Conservation (phyloP, 108 stramenopile genomes). For the Aureococcus anophagefferens region DNA sequence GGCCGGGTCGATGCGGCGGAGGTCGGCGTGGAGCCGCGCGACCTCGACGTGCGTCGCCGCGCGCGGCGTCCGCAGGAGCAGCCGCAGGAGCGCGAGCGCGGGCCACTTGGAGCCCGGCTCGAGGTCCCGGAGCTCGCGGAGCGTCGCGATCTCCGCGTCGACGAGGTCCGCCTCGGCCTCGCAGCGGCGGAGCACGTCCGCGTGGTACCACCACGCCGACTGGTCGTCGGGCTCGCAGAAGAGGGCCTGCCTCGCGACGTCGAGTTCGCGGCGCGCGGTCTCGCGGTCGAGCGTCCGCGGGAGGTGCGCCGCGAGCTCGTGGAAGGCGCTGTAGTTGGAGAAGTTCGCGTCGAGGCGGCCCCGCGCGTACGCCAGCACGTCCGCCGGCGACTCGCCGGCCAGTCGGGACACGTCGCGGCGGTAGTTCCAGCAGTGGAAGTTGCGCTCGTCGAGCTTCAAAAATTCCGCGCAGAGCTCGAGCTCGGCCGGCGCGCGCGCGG, state of each 20-base stretch:
- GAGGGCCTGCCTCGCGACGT: conserved; percentile 50
- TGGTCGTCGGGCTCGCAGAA: conserved; percentile 98
- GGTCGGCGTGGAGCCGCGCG: background rate
- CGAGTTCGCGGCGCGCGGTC: background rate
- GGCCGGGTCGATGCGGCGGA: background rate
- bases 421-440: conserved; percentile 98
- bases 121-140: background rate
- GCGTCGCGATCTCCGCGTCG: background rate
- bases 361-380: background rate
- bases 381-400: no score
- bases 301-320: conserved; percentile 4
- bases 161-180: background rate
- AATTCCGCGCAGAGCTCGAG: conserved; percentile 67
- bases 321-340: conserved; percentile 83
- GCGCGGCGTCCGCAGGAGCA: background rate
- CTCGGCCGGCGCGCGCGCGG: conserved; percentile 33
- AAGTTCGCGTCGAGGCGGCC: conserved; percentile 72
- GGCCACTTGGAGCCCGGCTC: background rate
- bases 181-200: conserved; percentile 43
- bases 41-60: background rate
- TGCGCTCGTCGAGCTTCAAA: conserved; percentile 76
- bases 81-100: background rate
- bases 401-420: conserved; percentile 65
- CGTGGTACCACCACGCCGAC: conserved; percentile 91
- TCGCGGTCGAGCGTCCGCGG: conserved; percentile 3